These are phyloP conservation scores for Xenosphaeropsis pyriputrescens DNA, from an alignment of 2,329 filamentous ascomycete species.

Conservation along the genomic window DNA sequence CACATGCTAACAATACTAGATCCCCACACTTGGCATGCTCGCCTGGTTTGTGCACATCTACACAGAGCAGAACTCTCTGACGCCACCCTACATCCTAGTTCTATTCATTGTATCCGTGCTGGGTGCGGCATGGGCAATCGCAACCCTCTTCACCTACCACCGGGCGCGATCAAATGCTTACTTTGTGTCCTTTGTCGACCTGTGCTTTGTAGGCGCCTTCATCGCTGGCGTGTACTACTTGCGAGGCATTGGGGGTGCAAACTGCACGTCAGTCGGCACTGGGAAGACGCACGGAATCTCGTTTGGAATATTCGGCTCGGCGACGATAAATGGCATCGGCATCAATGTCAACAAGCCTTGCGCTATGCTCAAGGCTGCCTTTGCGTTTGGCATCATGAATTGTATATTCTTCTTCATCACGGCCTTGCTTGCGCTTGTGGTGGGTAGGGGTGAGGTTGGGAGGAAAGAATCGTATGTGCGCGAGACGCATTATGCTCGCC, in stretches of 20 bases:
- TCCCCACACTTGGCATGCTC: constrained; percentile 51
- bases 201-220: constrained; percentile 46
- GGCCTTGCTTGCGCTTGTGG: constrained; percentile 46
- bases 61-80: constrained; percentile 37
- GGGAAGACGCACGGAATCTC: constrained; percentile 36
- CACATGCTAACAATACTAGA: constrained; percentile 23
- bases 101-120: constrained; percentile 54
- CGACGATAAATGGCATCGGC: constrained; percentile 33
- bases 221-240: constrained; percentile 47
- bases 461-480: constrained; percentile 12
- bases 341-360: constrained; percentile 60
- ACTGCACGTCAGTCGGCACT: constrained; percentile 48
- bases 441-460: constrained; percentile 3
- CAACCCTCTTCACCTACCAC: constrained; percentile 53
- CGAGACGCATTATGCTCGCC: constrained; percentile 14
- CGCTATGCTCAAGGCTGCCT: constrained; percentile 82
- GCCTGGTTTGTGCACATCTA: constrained; percentile 51
- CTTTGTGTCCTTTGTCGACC: constrained; percentile 45
- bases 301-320: constrained; percentile 46
- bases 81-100: constrained; percentile 47
- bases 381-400: constrained; percentile 85
- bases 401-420: constrained; percentile 68
- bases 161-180: constrained; percentile 43
- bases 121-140: constrained; percentile 46
- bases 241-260: constrained; percentile 40